Evolutionary conservation across 495 filamentous ascomycete species (phyloP), one percentile per base, ranked within the genome.

Genomic region (Rusavskia elegans): DNA sequence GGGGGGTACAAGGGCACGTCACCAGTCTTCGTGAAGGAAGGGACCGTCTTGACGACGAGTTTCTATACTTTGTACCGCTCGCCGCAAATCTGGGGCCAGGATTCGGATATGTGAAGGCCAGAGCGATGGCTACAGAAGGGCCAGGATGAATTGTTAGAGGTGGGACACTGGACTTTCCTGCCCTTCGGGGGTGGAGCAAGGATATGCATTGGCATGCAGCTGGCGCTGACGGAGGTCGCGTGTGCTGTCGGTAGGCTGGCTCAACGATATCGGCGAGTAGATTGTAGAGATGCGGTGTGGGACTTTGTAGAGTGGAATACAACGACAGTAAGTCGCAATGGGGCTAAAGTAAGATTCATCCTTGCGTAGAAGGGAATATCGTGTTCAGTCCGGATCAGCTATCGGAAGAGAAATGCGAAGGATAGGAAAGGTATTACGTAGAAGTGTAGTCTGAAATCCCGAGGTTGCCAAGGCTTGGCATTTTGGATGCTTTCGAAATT

Each of bases 51-150:
- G 0, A 55, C 65, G 10, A 80, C 68, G 49, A 68, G 58, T 49
- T 56, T 68, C 10, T 65, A 72, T 37, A 59, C 63, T 2, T 72
- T 84, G 70, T 80, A 84, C 45, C 64, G 73, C 4, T 67, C 69
- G 0, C 55, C 52, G 23, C 75, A 80, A 14, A 44, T 80, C 4
- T 82, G 66, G 13, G 75, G 70, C 0, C 57, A 61, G 1, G 71
- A 77, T 48, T 67, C 73, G 14, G 59, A 70, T 6, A 57, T 60
- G 20, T 84, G 73, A 57, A 61, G 64, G 1, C 81, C 81, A 0
- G 73, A 74, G 40, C 60, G 81, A 6, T 84, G 81, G 79, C 66
- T 72, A 37, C 54, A 55, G 10, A 69, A 70, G 58, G 37, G 17
- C 14, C 14, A 9, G 3, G 37, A 39, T 39, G 37, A 19, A 9